phyloP scores from a whole-genome alignment of 495 filamentous ascomycete species.

The Massariosphaeria phaeospora region DNA sequence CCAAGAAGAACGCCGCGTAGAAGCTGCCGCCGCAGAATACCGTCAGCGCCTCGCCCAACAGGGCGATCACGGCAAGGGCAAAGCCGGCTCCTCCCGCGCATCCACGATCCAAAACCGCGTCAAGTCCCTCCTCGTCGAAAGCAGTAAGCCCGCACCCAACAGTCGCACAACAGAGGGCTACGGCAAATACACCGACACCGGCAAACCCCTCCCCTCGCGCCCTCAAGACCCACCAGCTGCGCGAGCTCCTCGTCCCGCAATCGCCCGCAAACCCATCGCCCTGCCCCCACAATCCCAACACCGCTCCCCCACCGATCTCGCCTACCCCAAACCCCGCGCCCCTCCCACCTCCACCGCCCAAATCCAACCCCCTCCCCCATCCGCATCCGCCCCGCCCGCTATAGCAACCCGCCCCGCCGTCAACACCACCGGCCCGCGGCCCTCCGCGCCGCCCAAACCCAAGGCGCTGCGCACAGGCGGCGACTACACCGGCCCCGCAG shows the following conservation, averaged over 20 bases:
- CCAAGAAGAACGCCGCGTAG: slow-evolving; percentile 89
- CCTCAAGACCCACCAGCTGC: slow-evolving; percentile 10
- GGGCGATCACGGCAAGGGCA: slow-evolving; percentile 44
- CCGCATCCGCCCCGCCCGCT: slow-evolving; percentile 20
- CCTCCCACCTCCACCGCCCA: background rate
- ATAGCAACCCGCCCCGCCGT: background rate
- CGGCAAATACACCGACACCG: slow-evolving; percentile 67
- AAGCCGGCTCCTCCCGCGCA: slow-evolving; percentile 49
- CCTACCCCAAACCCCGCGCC: slow-evolving; percentile 18
- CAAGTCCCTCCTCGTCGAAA: slow-evolving; percentile 78
- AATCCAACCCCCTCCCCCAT: slow-evolving; percentile 3
- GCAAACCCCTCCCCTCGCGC: slow-evolving; percentile 23
- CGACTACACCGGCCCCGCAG: background rate
- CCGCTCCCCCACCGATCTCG: slow-evolving; percentile 12
- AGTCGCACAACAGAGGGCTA: slow-evolving; percentile 82
- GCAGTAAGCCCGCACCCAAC: slow-evolving; percentile 52
- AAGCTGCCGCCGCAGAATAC: slow-evolving; percentile 87
- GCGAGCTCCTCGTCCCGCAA: slow-evolving; percentile 2
- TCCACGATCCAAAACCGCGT: slow-evolving; percentile 86
- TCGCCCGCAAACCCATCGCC: slow-evolving; percentile 13
- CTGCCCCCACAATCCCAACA: background rate
- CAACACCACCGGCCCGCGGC: slow-evolving; percentile 26
- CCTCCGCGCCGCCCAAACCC: slow-evolving; percentile 58
- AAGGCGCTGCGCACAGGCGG: slow-evolving; percentile 51
- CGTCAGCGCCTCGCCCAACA: slow-evolving; percentile 66